These are phyloP conservation scores for Gossypium gossypioides DNA, from an alignment of 441 rosid genomes.

Conservation along the genomic window DNA sequence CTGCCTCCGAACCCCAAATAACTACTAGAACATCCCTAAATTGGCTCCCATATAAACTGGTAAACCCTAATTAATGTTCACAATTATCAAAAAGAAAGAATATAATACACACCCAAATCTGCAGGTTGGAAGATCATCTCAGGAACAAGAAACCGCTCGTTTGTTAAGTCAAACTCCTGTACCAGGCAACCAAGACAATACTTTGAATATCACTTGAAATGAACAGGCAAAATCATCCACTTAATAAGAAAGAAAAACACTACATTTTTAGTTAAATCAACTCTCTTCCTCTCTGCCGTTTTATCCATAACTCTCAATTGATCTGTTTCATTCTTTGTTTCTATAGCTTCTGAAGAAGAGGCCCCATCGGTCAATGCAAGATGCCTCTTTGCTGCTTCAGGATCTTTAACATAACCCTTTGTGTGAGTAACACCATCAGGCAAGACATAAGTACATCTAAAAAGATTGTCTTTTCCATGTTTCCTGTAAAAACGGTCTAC, in stretches of 20 bases:
- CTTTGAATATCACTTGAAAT: conserved; percentile 2
- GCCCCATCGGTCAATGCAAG: conserved; percentile 26
- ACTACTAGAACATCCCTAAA: neutral
- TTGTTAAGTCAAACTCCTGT: conserved; percentile 94
- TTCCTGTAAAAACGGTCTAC: conserved; percentile 30
- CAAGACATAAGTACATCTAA: conserved; percentile 69
- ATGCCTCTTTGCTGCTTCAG: conserved; percentile 50
- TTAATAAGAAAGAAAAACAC: neutral
- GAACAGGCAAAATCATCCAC: neutral
- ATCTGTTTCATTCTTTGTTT: conserved; percentile 17
- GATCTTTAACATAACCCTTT: conserved; percentile 75
- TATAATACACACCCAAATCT: conserved; percentile 61
- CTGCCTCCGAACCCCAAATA: neutral
- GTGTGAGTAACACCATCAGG: conserved; percentile 80
- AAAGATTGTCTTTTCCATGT: conserved; percentile 43
- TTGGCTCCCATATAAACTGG: neutral
- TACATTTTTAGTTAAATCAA: conserved; percentile 66
- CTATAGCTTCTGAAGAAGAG: conserved; percentile 12
- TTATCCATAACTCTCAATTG: conserved; percentile 26
- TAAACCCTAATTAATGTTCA: neutral
- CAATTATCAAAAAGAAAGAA: neutral
- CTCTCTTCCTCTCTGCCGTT: conserved; percentile 38
- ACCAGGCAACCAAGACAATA: conserved; percentile 8
- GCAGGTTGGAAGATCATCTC: conserved; percentile 90
- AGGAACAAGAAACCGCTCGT: conserved; percentile 85